Evolutionary conservation across 352 stramenopile species (phyloP).

Genomic region (Globisporangium radiosum): DNA sequence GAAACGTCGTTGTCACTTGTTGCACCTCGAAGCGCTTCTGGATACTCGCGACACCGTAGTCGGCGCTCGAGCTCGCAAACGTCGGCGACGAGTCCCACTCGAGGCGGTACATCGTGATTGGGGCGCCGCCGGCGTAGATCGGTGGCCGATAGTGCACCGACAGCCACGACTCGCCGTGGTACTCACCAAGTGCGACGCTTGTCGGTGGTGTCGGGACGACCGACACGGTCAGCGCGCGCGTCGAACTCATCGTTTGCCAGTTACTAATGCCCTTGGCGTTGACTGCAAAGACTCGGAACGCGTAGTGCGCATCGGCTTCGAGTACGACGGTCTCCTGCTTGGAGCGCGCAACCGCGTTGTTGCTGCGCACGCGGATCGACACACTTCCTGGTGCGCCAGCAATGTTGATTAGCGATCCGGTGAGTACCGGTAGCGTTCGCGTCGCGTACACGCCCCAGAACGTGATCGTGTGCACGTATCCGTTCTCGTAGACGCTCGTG

Average conservation of each 20-base stretch:
- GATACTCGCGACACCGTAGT: slow-evolving; percentile 84
- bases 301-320: slow-evolving; percentile 39
- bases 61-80: slow-evolving; percentile 75
- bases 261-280: slow-evolving; percentile 58
- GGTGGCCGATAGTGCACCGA: slow-evolving; percentile 79
- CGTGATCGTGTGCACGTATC: slow-evolving; percentile 76
- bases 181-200: slow-evolving; percentile 71
- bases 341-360: slow-evolving; percentile 39
- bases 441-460: slow-evolving; percentile 81
- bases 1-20: slow-evolving; percentile 64
- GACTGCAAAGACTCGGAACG: slow-evolving; percentile 51
- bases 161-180: slow-evolving; percentile 68
- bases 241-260: slow-evolving; percentile 20
- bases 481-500: slow-evolving; percentile 32
- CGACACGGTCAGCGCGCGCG: slow-evolving; percentile 42
- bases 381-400: slow-evolving; percentile 20
- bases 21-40: slow-evolving; percentile 90
- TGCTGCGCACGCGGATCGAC: slow-evolving; percentile 34
- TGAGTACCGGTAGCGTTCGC: slow-evolving; percentile 39
- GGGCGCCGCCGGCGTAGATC: slow-evolving; percentile 81
- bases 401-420: slow-evolving; percentile 15
- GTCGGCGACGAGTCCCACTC: slow-evolving; percentile 85
- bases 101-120: slow-evolving; percentile 89
- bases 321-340: slow-evolving; percentile 52
- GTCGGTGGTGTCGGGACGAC: slow-evolving; percentile 68